These are phyloP conservation scores for Stephania japonica DNA, from an alignment of 164 flowering plant species.

Conservation along the genomic window DNA sequence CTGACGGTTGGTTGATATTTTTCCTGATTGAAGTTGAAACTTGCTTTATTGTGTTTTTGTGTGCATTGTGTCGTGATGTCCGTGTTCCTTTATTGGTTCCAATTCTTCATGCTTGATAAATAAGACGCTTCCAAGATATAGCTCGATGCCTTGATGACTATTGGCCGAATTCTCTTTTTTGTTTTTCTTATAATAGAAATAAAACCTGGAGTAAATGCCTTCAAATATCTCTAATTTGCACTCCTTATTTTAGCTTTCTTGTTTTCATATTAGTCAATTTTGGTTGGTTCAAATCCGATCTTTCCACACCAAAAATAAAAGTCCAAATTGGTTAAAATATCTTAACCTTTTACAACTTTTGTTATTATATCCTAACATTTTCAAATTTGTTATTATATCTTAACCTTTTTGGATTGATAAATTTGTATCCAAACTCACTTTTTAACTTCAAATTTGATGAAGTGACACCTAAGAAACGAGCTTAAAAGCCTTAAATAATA, in stretches of 20 bases:
- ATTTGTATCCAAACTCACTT: no score
- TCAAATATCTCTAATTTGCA: neutral
- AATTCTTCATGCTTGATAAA: neutral
- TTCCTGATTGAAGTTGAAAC: neutral
- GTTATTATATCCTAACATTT: no score
- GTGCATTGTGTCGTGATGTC: conserved; percentile 28
- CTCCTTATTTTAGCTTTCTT: neutral
- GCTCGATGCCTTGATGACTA: neutral
- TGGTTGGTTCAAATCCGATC: neutral
- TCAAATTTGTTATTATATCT: no score
- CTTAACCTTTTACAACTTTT: no score
- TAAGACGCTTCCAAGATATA: neutral
- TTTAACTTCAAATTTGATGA: no score
- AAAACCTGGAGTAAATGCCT: neutral
- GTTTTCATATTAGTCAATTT: neutral
- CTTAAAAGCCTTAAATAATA: no score
- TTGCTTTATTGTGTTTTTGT: neutral
- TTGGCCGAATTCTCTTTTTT: no score
- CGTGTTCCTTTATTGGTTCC: conserved; percentile 38
- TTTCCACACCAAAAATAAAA: neutral
- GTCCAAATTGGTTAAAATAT: no score
- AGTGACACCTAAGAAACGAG: no score
- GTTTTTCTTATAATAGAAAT: neutral
- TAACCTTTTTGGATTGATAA: no score
- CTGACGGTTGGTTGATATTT: neutral